Conservation (phyloP, 495 filamentous ascomycete species). For the Hypoxylon fragiforme region DNA sequence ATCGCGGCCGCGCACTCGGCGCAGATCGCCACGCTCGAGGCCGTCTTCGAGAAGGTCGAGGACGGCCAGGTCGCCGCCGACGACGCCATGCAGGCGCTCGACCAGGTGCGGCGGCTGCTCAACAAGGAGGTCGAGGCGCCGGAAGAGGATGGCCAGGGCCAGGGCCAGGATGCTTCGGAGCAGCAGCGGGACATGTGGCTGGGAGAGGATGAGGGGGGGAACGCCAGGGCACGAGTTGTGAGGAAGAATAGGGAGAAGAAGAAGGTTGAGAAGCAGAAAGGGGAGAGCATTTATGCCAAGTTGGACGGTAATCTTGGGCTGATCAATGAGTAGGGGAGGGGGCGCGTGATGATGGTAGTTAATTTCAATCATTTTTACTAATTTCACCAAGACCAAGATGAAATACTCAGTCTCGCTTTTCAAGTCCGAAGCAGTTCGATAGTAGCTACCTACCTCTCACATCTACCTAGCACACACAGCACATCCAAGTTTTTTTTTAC, state of each 20-base stretch:
- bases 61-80: slow-evolving; percentile 51
- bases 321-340: slow-evolving; percentile 33
- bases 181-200: slow-evolving; percentile 45
- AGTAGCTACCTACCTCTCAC: not conserved
- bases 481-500: slow-evolving; percentile 16
- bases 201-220: slow-evolving; percentile 35
- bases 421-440: not conserved
- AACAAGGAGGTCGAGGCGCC: slow-evolving; percentile 20
- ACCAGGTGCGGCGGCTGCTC: slow-evolving; percentile 45
- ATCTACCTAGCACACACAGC: slow-evolving; percentile 2
- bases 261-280: slow-evolving; percentile 29
- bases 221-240: slow-evolving; percentile 16
- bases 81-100: slow-evolving; percentile 45
- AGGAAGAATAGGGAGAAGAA: slow-evolving; percentile 37
- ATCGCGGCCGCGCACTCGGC: slow-evolving; percentile 53
- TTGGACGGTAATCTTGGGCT: slow-evolving; percentile 52
- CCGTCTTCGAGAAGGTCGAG: slow-evolving; percentile 52
- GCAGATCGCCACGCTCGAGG: slow-evolving; percentile 52
- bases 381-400: slow-evolving; percentile 4
- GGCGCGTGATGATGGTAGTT: not conserved
- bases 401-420: not conserved
- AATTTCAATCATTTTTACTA: no score
- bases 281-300: slow-evolving; percentile 43
- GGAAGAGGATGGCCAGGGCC: no score
- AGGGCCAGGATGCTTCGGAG: no score